A percentile compares a stretch with the other conserved stretches of the same genome.
These are phyloP conservation scores for Cenchrus purpureus DNA, from an alignment of 176 grass and related monocot genomes.

Conservation along the genomic window DNA sequence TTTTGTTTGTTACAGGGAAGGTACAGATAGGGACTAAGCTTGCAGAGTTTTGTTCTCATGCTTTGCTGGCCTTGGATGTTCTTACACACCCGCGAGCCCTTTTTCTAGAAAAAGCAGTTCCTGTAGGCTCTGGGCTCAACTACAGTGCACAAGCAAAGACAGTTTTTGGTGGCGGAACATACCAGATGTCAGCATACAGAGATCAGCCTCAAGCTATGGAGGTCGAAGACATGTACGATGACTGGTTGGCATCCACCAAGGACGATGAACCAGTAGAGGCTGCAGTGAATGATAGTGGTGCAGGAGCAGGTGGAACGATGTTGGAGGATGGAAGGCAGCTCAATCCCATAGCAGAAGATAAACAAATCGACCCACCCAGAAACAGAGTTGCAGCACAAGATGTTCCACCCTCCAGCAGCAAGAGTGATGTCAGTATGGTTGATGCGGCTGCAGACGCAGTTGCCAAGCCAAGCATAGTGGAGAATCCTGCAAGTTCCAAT, in stretches of 20 bases:
- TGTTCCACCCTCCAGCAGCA: constrained; percentile 13
- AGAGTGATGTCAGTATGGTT: constrained; percentile 43
- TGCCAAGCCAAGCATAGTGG: constrained; percentile 11
- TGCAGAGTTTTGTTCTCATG: constrained; percentile 64
- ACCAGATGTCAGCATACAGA: constrained; percentile 26
- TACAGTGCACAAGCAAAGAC: constrained; percentile 17
- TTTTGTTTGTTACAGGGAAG: constrained; percentile 72
- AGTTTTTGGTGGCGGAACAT: constrained; percentile 30
- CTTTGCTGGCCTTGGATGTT: constrained; percentile 78
- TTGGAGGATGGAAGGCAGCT: constrained; percentile 21
- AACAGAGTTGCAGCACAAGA: constrained; percentile 20
- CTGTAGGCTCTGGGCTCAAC: constrained; percentile 37
- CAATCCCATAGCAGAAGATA: constrained; percentile 38
- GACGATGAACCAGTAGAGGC: constrained; percentile 48
- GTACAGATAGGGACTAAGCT: constrained; percentile 65
- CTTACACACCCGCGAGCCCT: constrained; percentile 83
- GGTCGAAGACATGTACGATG: constrained; percentile 54
- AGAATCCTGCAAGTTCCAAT: constrained; percentile 24
- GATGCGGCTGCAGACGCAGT: constrained; percentile 34
- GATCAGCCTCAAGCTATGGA: constrained; percentile 32
- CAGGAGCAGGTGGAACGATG: constrained; percentile 3
- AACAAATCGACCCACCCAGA: constrained; percentile 22
- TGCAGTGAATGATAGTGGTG: constrained; percentile 19
- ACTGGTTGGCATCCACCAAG: constrained; percentile 53
- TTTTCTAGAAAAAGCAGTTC: constrained; percentile 48